Evolutionary conservation across 2,329 filamentous ascomycete species (phyloP).

Genomic region (Exophiala alcalophila): DNA sequence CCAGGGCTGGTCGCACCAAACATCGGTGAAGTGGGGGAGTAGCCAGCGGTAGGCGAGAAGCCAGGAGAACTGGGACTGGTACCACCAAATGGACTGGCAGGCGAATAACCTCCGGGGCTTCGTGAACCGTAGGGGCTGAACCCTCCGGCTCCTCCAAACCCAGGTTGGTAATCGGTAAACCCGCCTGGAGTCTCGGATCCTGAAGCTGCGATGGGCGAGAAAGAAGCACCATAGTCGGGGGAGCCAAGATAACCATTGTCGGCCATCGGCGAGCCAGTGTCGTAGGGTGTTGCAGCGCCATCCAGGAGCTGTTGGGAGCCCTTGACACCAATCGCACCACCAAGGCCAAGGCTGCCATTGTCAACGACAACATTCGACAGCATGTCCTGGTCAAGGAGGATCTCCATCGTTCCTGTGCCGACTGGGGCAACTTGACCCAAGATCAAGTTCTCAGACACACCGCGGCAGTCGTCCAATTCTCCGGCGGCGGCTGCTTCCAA

Average conservation of each 20-base stretch:
- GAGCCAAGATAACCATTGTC: constrained; percentile 63
- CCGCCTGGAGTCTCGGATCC: constrained; percentile 59
- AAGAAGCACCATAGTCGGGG: constrained; percentile 58
- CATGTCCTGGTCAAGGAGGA: constrained; percentile 91
- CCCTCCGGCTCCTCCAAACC: constrained; percentile 57
- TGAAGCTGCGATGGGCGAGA: constrained; percentile 72
- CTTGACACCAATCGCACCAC: constrained; percentile 75
- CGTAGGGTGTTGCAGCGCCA: constrained; percentile 91
- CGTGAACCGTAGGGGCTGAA: constrained; percentile 67
- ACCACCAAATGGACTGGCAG: constrained; percentile 72
- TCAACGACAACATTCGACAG: constrained; percentile 91
- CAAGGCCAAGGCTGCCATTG: constrained; percentile 79
- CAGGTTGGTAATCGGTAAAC: constrained; percentile 66
- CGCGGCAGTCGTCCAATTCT: constrained; percentile 94
- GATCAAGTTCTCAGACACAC: constrained; percentile 98
- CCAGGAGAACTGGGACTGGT: constrained; percentile 66
- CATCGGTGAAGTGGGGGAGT: constrained; percentile 74
- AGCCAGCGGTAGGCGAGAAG: constrained; percentile 61
- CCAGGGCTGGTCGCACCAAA: constrained; percentile 56
- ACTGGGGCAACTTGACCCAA: constrained; percentile 94
- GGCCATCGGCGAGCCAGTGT: constrained; percentile 63
- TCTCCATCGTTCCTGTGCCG: constrained; percentile 93
- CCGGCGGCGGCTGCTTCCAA: constrained; percentile 92
- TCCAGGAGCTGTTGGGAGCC: constrained; percentile 43
- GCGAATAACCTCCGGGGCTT: constrained; percentile 62